A percentile compares a stretch with the other conserved stretches of the same genome.
Conservation (phyloP, 306 rosid species). For the Morella rubra region DNA sequence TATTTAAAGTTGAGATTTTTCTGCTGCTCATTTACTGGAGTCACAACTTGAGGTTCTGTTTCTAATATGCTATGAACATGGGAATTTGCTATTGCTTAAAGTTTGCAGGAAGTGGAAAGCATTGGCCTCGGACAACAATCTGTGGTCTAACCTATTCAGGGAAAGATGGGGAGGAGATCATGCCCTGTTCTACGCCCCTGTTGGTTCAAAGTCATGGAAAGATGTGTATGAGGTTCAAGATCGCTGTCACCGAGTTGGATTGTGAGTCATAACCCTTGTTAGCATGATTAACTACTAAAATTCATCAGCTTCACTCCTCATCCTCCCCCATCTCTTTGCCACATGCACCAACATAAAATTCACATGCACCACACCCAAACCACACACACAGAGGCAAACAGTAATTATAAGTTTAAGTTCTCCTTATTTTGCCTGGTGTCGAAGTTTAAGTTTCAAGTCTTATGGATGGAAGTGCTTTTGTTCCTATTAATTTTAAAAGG, state of each 20-base stretch:
- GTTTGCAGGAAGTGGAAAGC: slow-evolving; percentile 73
- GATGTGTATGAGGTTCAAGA: slow-evolving; percentile 63
- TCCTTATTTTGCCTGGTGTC: not conserved
- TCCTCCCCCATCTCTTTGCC: not conserved
- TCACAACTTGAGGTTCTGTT: not conserved
- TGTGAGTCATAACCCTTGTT: slow-evolving; percentile 44
- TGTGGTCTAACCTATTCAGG: slow-evolving; percentile 66
- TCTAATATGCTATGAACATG: slow-evolving; percentile 15
- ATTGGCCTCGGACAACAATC: slow-evolving; percentile 49
- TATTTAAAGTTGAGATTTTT: too few species aligned
- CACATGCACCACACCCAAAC: too few species aligned
- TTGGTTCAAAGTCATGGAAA: slow-evolving; percentile 62
- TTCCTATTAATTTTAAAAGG: not conserved
- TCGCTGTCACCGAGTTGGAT: slow-evolving; percentile 68
- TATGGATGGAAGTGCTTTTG: not conserved
- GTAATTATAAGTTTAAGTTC: not conserved
- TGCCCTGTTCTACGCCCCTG: slow-evolving; percentile 52
- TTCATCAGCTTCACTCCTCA: not conserved
- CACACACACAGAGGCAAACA: too few species aligned
- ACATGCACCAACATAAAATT: too few species aligned
- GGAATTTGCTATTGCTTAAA: slow-evolving; percentile 25
- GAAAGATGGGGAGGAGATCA: slow-evolving; percentile 79
- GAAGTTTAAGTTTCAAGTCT: not conserved
- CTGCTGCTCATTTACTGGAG: not conserved
- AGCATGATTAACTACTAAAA: not conserved